Conservation (phyloP, 2,329 filamentous ascomycete genomes). For the Microsporum ferrugineum region DNA sequence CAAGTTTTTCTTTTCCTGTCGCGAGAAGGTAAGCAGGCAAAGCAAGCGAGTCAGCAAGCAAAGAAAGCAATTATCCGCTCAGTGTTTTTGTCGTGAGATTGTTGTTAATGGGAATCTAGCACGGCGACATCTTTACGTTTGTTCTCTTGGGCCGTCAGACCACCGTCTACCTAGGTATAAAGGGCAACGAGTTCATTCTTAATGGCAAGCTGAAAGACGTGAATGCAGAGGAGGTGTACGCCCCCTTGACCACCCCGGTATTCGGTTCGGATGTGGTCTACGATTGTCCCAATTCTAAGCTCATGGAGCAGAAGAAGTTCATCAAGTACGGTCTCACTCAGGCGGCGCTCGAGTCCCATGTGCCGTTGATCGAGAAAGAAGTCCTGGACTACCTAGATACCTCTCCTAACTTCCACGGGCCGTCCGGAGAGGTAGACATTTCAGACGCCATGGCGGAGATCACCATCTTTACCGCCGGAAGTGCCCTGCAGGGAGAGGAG, state of each 20-base stretch:
- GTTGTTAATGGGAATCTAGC: slow-evolving; percentile 37
- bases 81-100: neutral
- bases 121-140: slow-evolving; percentile 86
- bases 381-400: slow-evolving; percentile 50
- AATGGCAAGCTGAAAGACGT: slow-evolving; percentile 87
- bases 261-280: slow-evolving; percentile 83
- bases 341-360: slow-evolving; percentile 55
- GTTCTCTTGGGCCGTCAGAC: slow-evolving; percentile 78
- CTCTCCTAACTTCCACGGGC: slow-evolving; percentile 47
- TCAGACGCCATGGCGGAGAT: slow-evolving; percentile 60
- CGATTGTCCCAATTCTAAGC: slow-evolving; percentile 79
- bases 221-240: slow-evolving; percentile 83
- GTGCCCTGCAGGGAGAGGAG: slow-evolving; percentile 28
- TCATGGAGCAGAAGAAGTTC: slow-evolving; percentile 92
- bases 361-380: slow-evolving; percentile 65
- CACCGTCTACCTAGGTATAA: slow-evolving; percentile 69
- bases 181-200: slow-evolving; percentile 84
- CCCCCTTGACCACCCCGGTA: slow-evolving; percentile 56
- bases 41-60: too few relatives aligned
- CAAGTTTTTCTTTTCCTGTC: slow-evolving; percentile 63
- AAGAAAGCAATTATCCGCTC: too few relatives aligned
- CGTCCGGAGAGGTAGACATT: slow-evolving; percentile 53
- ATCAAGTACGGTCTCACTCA: slow-evolving; percentile 54
- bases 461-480: slow-evolving; percentile 59
- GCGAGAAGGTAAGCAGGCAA: slow-evolving; percentile 51